Base-by-base conservation (phyloP, 805 yeast species). In the Blastobotrys peoriensis region DNA sequence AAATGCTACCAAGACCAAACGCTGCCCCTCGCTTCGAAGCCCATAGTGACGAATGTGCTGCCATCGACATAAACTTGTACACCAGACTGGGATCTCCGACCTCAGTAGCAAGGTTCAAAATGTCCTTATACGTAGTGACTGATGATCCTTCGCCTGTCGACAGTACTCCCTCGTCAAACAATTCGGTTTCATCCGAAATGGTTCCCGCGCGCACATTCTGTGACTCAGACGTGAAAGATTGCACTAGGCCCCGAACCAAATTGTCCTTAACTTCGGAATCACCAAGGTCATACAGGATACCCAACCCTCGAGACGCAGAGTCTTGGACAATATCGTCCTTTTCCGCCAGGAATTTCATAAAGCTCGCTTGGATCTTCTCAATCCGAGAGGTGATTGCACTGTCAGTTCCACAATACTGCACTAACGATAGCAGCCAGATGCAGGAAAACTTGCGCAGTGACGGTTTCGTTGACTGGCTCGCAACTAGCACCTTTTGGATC, bases 61-160 rank as follows among this genome's bases (percentile, higher is more conserved):
- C 95, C 45, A 91, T 66, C 0, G 95, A 80, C 96, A 91, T 87
- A 61, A 91, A 91, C 59, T 87, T 86, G 64, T 91, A 91, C 3
- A 91, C 96, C 52, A 91, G 73, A 52, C 93, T 77, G 10, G 98
- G 96, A 63, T 91, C 96, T 22, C 98, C 98, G 6, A 88, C 94
- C 59, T 91, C 98, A 1, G 93, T 79, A 0, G 98, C 97, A 40
- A 91, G 69, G 55, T 71, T 85, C 54, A 91, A 69, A 23, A 91
- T 86, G 63, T 91, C 98, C 56, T 83, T 86, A 61, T 91, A 91
- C 0, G 98, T 89, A 0, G 95, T 84, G 3, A 91, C 79, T 0
- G 95, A 84, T 9, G 25, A 10, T 1, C 91, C 88, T 49, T 85
- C 93, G 38, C 81, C 83, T 0, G 96, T 86, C 40, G 75, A 82